Evolutionary conservation across 2,329 filamentous ascomycete genomes (phyloP), one percentile per base, ranked within the genome.

Genomic region (Penicillium rolfsii): DNA sequence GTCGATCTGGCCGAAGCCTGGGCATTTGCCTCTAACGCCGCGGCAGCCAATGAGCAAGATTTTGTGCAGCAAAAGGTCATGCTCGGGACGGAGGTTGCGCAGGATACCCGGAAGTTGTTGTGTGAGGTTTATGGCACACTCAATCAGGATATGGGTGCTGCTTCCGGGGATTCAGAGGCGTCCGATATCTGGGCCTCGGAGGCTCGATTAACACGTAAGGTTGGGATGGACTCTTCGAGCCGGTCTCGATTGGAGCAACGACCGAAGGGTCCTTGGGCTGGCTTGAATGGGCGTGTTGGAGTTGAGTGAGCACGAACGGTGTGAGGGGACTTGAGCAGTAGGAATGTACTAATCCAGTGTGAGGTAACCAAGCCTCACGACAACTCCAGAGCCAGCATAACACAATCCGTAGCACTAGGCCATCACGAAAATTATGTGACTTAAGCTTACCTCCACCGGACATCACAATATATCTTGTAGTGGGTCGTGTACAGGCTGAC

Each of bases 21-120:
- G 77, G 71, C 74, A 8, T 79, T 78, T 66, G 77, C 77, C 14
- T 76, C 75, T 4, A 62, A 71, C 3, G 75, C 74, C 4, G 76
- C 76, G 4, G 63, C 66, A 33, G 63, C 67, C 11, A 67, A 63
- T 36, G 73, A 73, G 30, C 69, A 68, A 35, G 73, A 75, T 5
- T 74, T 71, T 59, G 69, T 77, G 12, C 72, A 77, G 48, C 66
- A 73, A 58, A 73, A 73, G 49, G 56, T 76, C 9, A 64, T 59
- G 26, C 59, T 75, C 35, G 75, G 76, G 4, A 68, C 55, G 4
- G 74, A 79, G 52, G 66, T 69, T 38, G 67, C 66, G 5, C 64
- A 68, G 30, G 71, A 72, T 11, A 73, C 75, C 33, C 63, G 70
- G 7, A 61, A 71, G 46, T 68, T 69, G 22, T 58, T 79, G 50